phyloP scores from a whole-genome alignment of 805 yeast species.

The Teunomyces barrocoloradensis region DNA sequence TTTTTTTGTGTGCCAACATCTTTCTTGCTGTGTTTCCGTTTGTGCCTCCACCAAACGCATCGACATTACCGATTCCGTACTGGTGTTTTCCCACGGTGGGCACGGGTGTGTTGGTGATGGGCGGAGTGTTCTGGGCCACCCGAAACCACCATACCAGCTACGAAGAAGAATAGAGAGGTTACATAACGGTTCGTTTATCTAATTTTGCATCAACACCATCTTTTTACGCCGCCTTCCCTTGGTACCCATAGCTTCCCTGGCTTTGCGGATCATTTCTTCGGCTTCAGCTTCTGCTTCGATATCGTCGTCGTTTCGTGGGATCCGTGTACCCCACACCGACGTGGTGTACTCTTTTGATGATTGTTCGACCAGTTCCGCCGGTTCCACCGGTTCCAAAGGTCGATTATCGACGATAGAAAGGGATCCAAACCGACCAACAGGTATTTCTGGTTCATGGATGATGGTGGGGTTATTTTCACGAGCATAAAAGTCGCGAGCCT shows the following conservation, averaged over 20 bases:
- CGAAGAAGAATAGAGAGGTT: slow-evolving; percentile 12
- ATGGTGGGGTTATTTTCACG: slow-evolving; percentile 49
- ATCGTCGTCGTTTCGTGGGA: slow-evolving; percentile 42
- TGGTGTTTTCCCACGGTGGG: slow-evolving; percentile 60
- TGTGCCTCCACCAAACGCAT: slow-evolving; percentile 48
- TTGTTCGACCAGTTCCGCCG: too few species aligned
- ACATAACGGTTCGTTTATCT: not conserved
- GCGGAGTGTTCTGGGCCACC: slow-evolving; percentile 30
- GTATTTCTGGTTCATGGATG: slow-evolving; percentile 13
- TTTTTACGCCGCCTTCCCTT: slow-evolving; percentile 38
- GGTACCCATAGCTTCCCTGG: slow-evolving; percentile 43
- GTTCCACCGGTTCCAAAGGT: not conserved
- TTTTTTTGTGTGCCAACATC: slow-evolving; percentile 46
- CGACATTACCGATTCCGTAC: slow-evolving; percentile 42
- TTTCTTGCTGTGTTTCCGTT: slow-evolving; percentile 57
- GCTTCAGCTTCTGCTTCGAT: slow-evolving; percentile 47
- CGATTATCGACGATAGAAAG: slow-evolving; percentile 38
- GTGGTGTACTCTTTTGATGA: slow-evolving; percentile 31
- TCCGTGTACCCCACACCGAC: slow-evolving; percentile 78
- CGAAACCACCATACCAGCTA: slow-evolving; percentile 12
- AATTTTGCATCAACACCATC: slow-evolving; percentile 26
- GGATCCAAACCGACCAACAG: slow-evolving; percentile 26
- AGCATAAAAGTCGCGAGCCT: slow-evolving; percentile 57
- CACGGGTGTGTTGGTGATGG: slow-evolving; percentile 40
- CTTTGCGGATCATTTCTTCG: slow-evolving; percentile 50